These are phyloP conservation scores for Triticum dicoccoides DNA, from an alignment of 176 grass and related monocot genomes.

Conservation along the genomic window DNA sequence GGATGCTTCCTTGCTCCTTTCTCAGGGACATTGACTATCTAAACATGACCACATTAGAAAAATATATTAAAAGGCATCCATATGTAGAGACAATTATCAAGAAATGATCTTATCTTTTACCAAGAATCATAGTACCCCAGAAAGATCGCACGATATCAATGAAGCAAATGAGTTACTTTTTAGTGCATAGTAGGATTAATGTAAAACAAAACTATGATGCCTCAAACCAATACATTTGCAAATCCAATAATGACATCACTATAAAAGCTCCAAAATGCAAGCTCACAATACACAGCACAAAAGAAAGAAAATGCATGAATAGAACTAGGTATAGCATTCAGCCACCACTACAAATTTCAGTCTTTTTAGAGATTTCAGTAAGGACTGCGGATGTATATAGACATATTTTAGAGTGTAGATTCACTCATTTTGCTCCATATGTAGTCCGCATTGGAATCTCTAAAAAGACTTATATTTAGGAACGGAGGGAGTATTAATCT, in stretches of 20 bases:
- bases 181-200: not conserved
- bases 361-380: too few relatives aligned
- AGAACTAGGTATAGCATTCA: not conserved
- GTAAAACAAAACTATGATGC: not conserved
- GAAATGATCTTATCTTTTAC: not conserved
- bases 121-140: not conserved
- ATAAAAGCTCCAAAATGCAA: not conserved
- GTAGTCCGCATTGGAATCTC: too few relatives aligned
- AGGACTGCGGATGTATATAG: too few relatives aligned
- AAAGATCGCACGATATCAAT: not conserved
- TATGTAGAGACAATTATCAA: conserved; percentile 2
- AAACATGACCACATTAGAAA: conserved; percentile 29
- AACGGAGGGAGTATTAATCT: not conserved
- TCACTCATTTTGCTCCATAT: too few relatives aligned
- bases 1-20: conserved; percentile 95
- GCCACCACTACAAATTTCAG: conserved; percentile 5
- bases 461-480: too few relatives aligned
- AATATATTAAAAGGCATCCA: conserved; percentile 20
- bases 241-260: not conserved
- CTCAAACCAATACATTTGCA: not conserved
- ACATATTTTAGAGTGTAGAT: too few relatives aligned
- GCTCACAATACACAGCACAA: not conserved
- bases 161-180: conserved; percentile 1
- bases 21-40: conserved; percentile 95
- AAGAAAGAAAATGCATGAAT: not conserved